Percentiles rank a stretch among this genome's conserved stretches.
phyloP scores from a whole-genome alignment of 768 basidiomycete species.

The Psilocybe cubensis region DNA sequence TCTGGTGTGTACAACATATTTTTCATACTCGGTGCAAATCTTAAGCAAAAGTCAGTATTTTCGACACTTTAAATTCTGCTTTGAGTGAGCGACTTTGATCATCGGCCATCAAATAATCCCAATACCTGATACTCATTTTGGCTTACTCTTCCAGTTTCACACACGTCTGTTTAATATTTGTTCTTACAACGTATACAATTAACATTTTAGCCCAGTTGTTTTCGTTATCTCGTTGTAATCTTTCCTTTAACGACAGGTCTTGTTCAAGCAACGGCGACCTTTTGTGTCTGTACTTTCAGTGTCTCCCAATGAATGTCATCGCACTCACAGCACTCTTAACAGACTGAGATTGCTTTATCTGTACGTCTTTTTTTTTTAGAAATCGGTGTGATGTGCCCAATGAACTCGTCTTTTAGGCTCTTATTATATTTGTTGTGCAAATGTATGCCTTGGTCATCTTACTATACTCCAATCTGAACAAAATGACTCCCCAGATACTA shows the following conservation, averaged over 20 bases:
- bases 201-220: slow-evolving; percentile 17
- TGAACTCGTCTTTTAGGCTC: slow-evolving; percentile 13
- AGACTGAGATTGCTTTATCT: slow-evolving; percentile 23
- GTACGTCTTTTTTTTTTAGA: not conserved
- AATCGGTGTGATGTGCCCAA: too few relatives aligned
- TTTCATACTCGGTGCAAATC: too few relatives aligned
- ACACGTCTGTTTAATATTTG: not conserved
- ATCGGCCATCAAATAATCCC: not conserved
- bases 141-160: not conserved
- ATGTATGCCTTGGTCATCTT: slow-evolving; percentile 14
- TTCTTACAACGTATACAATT: not conserved
- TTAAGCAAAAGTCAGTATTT: slow-evolving; percentile 5
- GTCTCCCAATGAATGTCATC: too few relatives aligned
- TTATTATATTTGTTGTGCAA: slow-evolving; percentile 26
- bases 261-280: slow-evolving; percentile 14
- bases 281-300: not conserved
- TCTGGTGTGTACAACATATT: not conserved
- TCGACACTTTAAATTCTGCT: slow-evolving; percentile 24
- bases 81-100: slow-evolving; percentile 17
- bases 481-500: not conserved
- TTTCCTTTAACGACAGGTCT: slow-evolving; percentile 26
- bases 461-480: too few relatives aligned
- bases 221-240: slow-evolving; percentile 25
- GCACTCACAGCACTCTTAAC: too few relatives aligned
- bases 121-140: not conserved